A percentile compares a stretch with the other conserved stretches of the same genome.
Conservation (phyloP, 2,329 filamentous ascomycete species). For the Ophiognomonia clavigignenti-juglandacearum region DNA sequence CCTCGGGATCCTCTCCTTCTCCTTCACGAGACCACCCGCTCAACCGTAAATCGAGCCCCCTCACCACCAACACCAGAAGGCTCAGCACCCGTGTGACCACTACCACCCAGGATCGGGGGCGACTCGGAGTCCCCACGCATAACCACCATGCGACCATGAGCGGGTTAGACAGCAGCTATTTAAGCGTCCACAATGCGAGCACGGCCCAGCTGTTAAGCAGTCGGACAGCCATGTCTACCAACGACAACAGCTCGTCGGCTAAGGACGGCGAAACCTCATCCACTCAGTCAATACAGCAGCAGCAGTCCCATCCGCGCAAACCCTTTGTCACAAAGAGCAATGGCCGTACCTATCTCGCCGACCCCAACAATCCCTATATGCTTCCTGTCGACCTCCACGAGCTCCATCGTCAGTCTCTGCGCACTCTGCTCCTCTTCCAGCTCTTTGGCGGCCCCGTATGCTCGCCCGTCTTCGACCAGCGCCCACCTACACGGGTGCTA, state of each 20-base stretch:
- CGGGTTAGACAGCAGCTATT: conserved; percentile 34
- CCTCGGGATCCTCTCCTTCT: conserved; percentile 3
- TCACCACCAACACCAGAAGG: conserved; percentile 1
- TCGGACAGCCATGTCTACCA: conserved; percentile 44
- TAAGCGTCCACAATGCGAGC: conserved; percentile 43
- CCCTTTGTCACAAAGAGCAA: conserved; percentile 65
- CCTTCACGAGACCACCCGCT: conserved; percentile 2
- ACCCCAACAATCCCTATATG: conserved; percentile 70
- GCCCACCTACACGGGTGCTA: conserved; percentile 71
- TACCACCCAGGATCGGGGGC: conserved; percentile 2
- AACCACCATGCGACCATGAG: conserved; percentile 18
- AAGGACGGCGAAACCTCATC: conserved; percentile 35
- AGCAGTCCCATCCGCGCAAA: conserved; percentile 27
- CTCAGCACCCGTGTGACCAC: background rate
- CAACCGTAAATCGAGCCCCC: conserved; percentile 4
- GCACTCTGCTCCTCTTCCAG: conserved; percentile 75
- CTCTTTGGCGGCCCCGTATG: conserved; percentile 78
- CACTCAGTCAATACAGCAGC: conserved; percentile 21
- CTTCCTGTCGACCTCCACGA: conserved; percentile 83
- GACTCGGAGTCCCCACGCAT: background rate
- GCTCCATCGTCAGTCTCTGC: conserved; percentile 79
- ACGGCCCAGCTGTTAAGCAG: conserved; percentile 36
- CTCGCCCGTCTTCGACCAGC: conserved; percentile 59
- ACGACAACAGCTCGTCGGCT: conserved; percentile 30
- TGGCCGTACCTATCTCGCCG: conserved; percentile 78